phyloP scores from a whole-genome alignment of 148 eudicot genomes.

The Fagopyrum esculentum region DNA sequence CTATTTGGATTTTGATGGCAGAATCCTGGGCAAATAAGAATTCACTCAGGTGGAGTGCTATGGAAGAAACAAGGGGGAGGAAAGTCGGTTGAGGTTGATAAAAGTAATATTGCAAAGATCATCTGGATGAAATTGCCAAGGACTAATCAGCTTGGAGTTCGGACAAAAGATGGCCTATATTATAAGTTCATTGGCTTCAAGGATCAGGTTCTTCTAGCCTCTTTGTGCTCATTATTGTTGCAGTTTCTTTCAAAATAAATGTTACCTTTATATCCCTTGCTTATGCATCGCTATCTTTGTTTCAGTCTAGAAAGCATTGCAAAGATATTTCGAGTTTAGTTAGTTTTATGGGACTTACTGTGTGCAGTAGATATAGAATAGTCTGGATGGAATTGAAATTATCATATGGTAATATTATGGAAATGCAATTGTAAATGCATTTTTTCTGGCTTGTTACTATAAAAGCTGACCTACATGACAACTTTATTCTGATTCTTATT shows the following conservation, averaged over 20 bases:
- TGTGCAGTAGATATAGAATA: not conserved
- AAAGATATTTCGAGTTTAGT: not conserved
- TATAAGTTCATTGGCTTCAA: conserved; percentile 92
- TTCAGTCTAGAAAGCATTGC: not conserved
- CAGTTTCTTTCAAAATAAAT: not conserved
- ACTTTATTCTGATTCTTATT: not conserved
- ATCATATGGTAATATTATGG: not conserved
- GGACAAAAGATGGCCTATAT: conserved; percentile 69
- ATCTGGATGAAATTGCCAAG: conserved; percentile 97
- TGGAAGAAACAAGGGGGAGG: conserved; percentile 99
- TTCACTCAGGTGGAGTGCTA: conserved; percentile 63
- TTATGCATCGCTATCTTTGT: not conserved
- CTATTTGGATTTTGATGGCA: conserved; percentile 22
- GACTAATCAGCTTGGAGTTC: conserved; percentile 79
- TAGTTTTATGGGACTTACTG: not conserved
- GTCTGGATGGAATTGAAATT: not conserved
- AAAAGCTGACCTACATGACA: not conserved
- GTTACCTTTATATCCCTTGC: not conserved
- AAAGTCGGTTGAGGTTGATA: conserved; percentile 82
- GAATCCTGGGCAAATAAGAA: conserved; percentile 81
- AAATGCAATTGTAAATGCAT: not conserved
- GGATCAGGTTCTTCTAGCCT: conserved; percentile 48
- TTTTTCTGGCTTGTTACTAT: not conserved
- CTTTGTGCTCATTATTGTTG: not conserved
- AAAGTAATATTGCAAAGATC: conserved; percentile 49